phyloP scores from a whole-genome alignment of 352 stramenopile genomes.

The Hyaloperonospora arabidopsidis region DNA sequence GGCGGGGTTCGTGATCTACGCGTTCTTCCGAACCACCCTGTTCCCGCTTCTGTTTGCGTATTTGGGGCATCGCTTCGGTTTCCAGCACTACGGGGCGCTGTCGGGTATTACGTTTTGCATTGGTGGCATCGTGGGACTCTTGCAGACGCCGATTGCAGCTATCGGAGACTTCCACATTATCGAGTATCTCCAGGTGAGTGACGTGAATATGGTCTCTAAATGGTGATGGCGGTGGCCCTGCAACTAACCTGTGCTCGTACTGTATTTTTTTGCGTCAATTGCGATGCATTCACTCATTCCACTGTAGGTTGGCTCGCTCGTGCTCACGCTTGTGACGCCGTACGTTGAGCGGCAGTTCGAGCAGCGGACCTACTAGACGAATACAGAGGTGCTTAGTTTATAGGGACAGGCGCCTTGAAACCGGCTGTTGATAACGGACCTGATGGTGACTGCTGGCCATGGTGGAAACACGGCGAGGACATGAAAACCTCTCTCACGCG shows the following conservation, averaged over 20 bases:
- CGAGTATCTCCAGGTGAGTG: constrained; percentile 40
- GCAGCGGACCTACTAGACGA: constrained; percentile 22
- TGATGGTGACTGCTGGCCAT: constrained; percentile 14
- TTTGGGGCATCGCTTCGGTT: constrained; percentile 70
- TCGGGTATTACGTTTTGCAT: constrained; percentile 71
- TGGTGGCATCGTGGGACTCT: constrained; percentile 47
- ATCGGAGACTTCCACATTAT: constrained; percentile 42
- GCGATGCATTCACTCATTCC: too few species aligned
- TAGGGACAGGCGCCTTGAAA: constrained; percentile 19
- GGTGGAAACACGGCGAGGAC: neutral
- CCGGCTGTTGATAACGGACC: too few species aligned
- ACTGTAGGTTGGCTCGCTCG: constrained; percentile 39
- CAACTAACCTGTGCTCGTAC: too few species aligned
- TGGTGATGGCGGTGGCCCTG: neutral
- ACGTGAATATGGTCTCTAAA: neutral
- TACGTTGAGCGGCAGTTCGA: constrained; percentile 40
- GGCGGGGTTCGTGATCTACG: constrained; percentile 59
- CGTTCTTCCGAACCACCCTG: constrained; percentile 76
- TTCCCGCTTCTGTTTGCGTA: constrained; percentile 81
- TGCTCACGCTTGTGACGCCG: constrained; percentile 41
- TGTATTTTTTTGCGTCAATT: constrained; percentile 2
- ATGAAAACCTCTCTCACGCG: too few species aligned
- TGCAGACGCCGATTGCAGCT: constrained; percentile 56
- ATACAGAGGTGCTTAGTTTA: too few species aligned
- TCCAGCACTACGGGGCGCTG: constrained; percentile 79